These are phyloP conservation scores for Debaryomyces fabryi DNA, from an alignment of 1,139 yeast genomes.

Conservation along the genomic window DNA sequence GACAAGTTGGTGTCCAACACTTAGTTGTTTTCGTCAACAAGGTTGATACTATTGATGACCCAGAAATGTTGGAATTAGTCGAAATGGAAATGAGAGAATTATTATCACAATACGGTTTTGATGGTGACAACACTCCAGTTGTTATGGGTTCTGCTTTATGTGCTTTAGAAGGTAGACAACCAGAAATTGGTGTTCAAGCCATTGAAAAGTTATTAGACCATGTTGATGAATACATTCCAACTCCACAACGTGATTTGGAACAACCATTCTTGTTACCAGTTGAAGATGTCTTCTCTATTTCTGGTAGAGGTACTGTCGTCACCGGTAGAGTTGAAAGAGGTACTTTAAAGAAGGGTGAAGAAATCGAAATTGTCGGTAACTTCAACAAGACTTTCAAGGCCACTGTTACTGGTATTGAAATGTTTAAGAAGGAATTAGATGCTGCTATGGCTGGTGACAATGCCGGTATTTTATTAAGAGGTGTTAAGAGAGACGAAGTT, in stretches of 20 bases:
- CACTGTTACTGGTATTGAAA: slow-evolving; percentile 96
- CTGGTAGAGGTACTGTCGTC: slow-evolving; percentile 99
- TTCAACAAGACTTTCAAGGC: slow-evolving; percentile 87
- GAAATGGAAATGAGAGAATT: slow-evolving; percentile 99
- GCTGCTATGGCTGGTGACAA: slow-evolving; percentile 99
- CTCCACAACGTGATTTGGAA: slow-evolving; percentile 94
- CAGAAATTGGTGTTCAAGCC: slow-evolving; percentile 91
- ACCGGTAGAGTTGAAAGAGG: slow-evolving; percentile 99
- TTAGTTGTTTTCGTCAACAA: slow-evolving; percentile 97
- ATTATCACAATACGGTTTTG: slow-evolving; percentile 86
- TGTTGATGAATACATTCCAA: slow-evolving; percentile 93
- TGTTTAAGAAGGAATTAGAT: slow-evolving; percentile 98
- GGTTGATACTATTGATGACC: slow-evolving; percentile 96
- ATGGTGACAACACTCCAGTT: slow-evolving; percentile 98
- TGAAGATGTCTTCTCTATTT: slow-evolving; percentile 96
- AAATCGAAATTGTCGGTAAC: slow-evolving; percentile 94
- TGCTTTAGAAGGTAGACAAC: slow-evolving; percentile 85
- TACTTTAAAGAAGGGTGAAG: slow-evolving; percentile 95
- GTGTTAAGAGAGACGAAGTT: slow-evolving; percentile 96
- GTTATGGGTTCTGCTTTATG: slow-evolving; percentile 98
- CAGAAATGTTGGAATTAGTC: slow-evolving; percentile 98
- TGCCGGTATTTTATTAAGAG: slow-evolving; percentile 96
- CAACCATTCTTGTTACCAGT: slow-evolving; percentile 97
- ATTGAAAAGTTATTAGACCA: slow-evolving; percentile 85
- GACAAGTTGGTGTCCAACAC: slow-evolving; percentile 99